phyloP scores from a whole-genome alignment of 331 rosid genomes.

The Malus hybrid region DNA sequence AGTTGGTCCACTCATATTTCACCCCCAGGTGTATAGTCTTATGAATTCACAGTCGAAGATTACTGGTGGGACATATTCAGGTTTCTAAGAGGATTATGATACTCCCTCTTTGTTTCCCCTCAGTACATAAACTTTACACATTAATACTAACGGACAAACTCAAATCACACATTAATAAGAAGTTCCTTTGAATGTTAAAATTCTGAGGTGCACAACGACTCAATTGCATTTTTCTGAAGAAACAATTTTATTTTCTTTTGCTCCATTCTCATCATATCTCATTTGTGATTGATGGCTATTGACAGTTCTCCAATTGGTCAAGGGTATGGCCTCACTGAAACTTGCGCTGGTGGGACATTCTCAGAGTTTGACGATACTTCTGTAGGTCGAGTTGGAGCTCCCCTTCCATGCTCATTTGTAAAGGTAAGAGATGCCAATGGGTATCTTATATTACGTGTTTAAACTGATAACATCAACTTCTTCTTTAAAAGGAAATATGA shows the following conservation, averaged over 20 bases:
- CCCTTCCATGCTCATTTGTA: constrained; percentile 85
- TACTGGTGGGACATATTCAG: neutral
- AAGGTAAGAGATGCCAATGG: constrained; percentile 40
- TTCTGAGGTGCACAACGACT: neutral
- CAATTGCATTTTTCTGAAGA: neutral
- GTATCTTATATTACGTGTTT: too few species aligned
- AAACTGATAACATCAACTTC: neutral
- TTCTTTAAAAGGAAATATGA: neutral
- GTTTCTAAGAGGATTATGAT: neutral
- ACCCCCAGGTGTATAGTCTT: neutral
- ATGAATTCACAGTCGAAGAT: neutral
- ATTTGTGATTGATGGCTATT: neutral
- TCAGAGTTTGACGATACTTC: constrained; percentile 83
- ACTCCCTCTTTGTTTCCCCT: neutral
- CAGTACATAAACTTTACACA: neutral
- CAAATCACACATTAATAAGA: neutral
- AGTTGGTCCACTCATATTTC: neutral
- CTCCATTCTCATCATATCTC: constrained; percentile 3
- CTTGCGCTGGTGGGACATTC: constrained; percentile 91
- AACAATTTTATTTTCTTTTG: neutral
- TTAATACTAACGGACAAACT: neutral
- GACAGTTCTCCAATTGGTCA: constrained; percentile 88
- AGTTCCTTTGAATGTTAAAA: neutral
- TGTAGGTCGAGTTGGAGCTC: constrained; percentile 97
- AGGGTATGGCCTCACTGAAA: constrained; percentile 98